Percentiles rank a stretch among this genome's conserved stretches.
phyloP scores from a whole-genome alignment of 768 basidiomycete genomes.

The Boletales sp. region DNA sequence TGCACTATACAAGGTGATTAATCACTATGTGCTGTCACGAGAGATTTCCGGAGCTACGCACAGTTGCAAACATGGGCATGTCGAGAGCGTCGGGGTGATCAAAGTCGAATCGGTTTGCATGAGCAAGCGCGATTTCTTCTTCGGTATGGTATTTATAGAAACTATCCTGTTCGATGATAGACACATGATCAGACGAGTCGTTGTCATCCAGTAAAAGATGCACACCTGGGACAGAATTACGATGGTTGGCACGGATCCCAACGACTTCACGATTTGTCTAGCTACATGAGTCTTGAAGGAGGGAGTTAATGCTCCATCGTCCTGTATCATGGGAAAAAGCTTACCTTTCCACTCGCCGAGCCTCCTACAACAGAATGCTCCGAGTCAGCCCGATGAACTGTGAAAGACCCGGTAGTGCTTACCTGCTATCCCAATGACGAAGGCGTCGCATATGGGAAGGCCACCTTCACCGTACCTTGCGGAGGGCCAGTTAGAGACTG shows the following conservation, averaged over 20 bases:
- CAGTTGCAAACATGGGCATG: conserved; percentile 78
- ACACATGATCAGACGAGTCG: background rate
- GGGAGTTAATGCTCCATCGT: conserved; percentile 1
- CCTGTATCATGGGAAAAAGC: conserved; percentile 6
- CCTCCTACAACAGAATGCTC: conserved; percentile 48
- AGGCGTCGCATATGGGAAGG: conserved; percentile 64
- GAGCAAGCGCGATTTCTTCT: conserved; percentile 81
- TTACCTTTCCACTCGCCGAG: conserved; percentile 84
- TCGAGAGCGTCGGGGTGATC: conserved; percentile 95
- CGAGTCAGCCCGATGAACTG: background rate
- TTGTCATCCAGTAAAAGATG: background rate
- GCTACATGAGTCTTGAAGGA: conserved; percentile 74
- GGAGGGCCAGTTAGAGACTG: conserved; percentile 11
- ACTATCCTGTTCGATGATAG: conserved; percentile 59
- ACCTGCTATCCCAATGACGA: conserved; percentile 85
- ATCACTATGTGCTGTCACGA: background rate
- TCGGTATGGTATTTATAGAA: conserved; percentile 84
- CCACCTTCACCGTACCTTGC: conserved; percentile 79
- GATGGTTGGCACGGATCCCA: conserved; percentile 84
- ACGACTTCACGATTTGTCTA: conserved; percentile 70
- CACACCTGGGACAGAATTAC: conserved; percentile 85
- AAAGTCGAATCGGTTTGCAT: conserved; percentile 76
- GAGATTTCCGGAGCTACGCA: conserved; percentile 34
- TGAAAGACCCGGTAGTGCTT: conserved; percentile 16
- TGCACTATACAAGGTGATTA: conserved; percentile 49